phyloP scores from a whole-genome alignment of 768 basidiomycete genomes.

The Candolleomyces eurysporus region DNA sequence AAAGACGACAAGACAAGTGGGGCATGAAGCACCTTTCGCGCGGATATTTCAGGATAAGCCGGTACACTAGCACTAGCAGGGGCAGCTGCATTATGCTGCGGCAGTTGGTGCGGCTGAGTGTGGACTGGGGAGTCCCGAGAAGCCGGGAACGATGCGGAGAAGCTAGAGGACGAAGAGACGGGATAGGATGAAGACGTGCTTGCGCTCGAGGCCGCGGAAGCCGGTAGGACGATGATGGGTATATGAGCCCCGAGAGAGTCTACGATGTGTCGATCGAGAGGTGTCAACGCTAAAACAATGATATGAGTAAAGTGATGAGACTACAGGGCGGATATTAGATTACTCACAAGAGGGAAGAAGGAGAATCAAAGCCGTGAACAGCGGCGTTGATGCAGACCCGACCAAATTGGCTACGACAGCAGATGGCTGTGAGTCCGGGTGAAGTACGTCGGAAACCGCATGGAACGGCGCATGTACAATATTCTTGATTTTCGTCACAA shows the following conservation, averaged over 20 bases:
- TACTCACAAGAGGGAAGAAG: conserved; percentile 47
- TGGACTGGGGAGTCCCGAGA: neutral
- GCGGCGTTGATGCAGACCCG: conserved; percentile 54
- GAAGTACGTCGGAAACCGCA: conserved; percentile 49
- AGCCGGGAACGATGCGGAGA: neutral
- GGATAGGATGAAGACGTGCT: neutral
- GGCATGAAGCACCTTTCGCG: neutral
- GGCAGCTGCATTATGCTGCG: no score
- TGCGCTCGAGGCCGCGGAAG: neutral
- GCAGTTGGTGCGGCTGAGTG: conserved; percentile 3
- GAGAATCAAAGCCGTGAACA: conserved; percentile 61
- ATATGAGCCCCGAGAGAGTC: conserved; percentile 50
- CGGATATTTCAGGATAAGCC: neutral
- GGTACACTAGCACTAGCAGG: no score
- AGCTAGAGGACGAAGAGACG: neutral
- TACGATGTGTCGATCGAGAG: conserved; percentile 46
- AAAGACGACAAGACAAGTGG: conserved; percentile 47
- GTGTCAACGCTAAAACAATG: conserved; percentile 27
- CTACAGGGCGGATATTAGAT: neutral
- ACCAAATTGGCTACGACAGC: conserved; percentile 49
- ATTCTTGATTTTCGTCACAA: conserved; percentile 30
- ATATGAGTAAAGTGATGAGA: neutral
- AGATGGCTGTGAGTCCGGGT: conserved; percentile 52
- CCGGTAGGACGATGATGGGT: conserved; percentile 54
- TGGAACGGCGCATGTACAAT: conserved; percentile 58